phyloP scores from a whole-genome alignment of 2,329 filamentous ascomycete species.

The Biscogniauxia sp. region DNA sequence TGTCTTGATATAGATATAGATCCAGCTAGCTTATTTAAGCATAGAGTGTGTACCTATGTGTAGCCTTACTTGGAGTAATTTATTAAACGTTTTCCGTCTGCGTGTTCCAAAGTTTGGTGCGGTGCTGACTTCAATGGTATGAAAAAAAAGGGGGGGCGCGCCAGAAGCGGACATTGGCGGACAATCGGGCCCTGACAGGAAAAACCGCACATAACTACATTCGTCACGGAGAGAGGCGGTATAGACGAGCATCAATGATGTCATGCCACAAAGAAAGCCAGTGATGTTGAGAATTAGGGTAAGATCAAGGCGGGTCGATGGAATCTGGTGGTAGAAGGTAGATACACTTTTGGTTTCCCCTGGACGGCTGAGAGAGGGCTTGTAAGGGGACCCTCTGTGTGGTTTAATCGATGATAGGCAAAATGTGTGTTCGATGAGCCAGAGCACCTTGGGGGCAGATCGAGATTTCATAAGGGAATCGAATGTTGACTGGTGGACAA shows the following conservation, averaged over 20 bases:
- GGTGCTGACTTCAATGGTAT: neutral
- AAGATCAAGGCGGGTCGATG: slow-evolving; percentile 9
- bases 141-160: neutral
- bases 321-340: slow-evolving; percentile 2
- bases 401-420: slow-evolving; percentile 11
- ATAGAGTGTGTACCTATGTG: neutral
- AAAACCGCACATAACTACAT: neutral
- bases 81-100: neutral
- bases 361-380: neutral
- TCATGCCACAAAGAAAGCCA: slow-evolving; percentile 16
- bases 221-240: neutral
- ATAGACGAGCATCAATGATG: slow-evolving; percentile 16
- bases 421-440: slow-evolving; percentile 4
- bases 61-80: neutral
- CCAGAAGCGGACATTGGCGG: neutral
- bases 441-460: slow-evolving; percentile 14
- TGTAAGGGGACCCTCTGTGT: slow-evolving; percentile 5
- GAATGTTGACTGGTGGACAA: slow-evolving; percentile 9
- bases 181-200: neutral
- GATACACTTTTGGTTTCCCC: neutral
- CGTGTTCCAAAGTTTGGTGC: neutral
- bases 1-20: no score
- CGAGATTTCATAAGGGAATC: slow-evolving; percentile 23
- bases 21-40: no score
- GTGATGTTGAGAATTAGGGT: slow-evolving; percentile 11